Evolutionary conservation across 441 rosid genomes (phyloP).

Genomic region (Pelargonium citronellum): DNA sequence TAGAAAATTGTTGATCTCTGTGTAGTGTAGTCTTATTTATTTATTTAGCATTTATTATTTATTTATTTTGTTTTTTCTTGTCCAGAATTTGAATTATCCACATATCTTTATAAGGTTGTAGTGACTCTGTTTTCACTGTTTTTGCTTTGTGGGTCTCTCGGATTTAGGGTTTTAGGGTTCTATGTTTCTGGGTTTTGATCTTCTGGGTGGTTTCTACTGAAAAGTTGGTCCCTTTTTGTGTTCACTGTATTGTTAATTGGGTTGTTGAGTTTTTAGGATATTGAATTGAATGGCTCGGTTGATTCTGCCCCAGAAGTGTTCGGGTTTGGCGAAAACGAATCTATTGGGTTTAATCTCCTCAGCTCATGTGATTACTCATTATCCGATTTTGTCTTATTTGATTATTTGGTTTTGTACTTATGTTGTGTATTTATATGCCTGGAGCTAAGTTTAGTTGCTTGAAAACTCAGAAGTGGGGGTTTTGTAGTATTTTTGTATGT

Average conservation of each 20-base stretch:
- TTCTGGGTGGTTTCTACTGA: constrained; percentile 20
- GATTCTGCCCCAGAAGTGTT: constrained; percentile 71
- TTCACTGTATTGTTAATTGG: background rate
- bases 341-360: constrained; percentile 68
- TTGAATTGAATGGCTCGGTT: constrained; percentile 60
- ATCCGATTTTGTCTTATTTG: constrained; percentile 9
- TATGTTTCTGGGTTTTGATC: constrained; percentile 15
- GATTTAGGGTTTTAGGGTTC: constrained; percentile 13
- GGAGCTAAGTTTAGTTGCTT: background rate
- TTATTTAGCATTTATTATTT: background rate
- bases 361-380: constrained; percentile 67
- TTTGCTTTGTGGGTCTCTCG: constrained; percentile 24
- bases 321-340: constrained; percentile 55
- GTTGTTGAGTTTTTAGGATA: constrained; percentile 6
- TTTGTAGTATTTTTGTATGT: background rate
- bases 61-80: constrained; percentile 28
- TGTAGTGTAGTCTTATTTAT: background rate
- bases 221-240: background rate
- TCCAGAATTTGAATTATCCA: constrained; percentile 56
- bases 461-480: constrained; percentile 15
- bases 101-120: constrained; percentile 15
- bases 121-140: constrained; percentile 10
- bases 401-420: background rate
- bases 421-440: background rate
- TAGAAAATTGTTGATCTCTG: background rate